Evolutionary conservation across 805 yeast species (phyloP), one percentile per base, ranked within the genome.

Genomic region (Metschnikowia borealis): DNA sequence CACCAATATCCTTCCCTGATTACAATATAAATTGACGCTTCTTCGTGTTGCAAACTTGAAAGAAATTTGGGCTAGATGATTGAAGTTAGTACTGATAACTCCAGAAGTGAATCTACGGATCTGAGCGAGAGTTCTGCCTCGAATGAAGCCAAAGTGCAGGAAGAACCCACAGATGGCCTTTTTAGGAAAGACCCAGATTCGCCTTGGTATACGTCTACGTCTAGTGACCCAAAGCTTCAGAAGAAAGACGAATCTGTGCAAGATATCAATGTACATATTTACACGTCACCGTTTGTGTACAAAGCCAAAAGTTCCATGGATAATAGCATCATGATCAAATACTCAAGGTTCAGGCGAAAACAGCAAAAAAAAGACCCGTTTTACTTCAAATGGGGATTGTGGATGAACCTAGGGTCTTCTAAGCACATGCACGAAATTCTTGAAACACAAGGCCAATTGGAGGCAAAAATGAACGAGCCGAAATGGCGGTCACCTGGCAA

Each of bases 331-430:
- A 33, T 50, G 4, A 33, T 49, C 44, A 47, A 41, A 38, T 17
- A 49, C 32, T 32, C 51, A 34, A 18, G 50, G 13, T 36, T 33
- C 14, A 8, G 35, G 32, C 46, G 39, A 18, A 39, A 48, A 11
- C 34, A 26, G 37, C 44, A 23, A 18, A 20, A 32, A 17, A 38
- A 39, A 13, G 39, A 32, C 3, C 38, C 34, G 3, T 39, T 52
- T 5, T 52, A 52, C 21, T 52, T 52, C 48, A 46, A 49, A 29
- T 52, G 54, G 54, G 53, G 53, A 18, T 8, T 50, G 8, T 51
- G 54, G 54, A 29, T 10, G 29, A 35, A 18, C 11, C 6, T n/a
- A 1, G 51, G 41, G 2, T 11, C n/a, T n/a, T 32, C 45, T 14
- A 33, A 20, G 10, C 21, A 20, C 38, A 18, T 42, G 21, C 38